Base-by-base conservation (phyloP, 768 basidiomycete species). In the Psilocybe azurescens region DNA sequence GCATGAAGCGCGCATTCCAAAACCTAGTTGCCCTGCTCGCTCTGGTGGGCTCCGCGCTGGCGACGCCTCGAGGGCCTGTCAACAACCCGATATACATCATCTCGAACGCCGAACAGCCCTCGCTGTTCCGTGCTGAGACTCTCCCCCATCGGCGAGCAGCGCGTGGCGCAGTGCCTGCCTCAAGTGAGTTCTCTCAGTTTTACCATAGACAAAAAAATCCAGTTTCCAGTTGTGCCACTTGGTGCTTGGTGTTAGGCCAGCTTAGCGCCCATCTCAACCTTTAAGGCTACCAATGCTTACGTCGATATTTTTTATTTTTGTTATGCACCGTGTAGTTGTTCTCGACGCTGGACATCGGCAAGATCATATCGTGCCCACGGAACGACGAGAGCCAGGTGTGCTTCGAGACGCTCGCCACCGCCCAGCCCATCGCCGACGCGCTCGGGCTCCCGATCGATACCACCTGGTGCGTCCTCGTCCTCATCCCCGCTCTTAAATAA, bases 41-140 rank as follows among this genome's bases (percentile, higher is more conserved):
- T 36, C 39, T 63, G 18, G 47, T 33, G 36, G 36, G 57, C 29
- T 38, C 30, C 2, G 63, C 56, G 32, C 10, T 36, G 18, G 54
- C 58, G 24, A 24, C 24, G 2, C 24, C 24, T 24, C 24, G 24
- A 24, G 24, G 24, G 24, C 24, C 24, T 20, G 53, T 70, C 32
- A 59, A 48, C 20, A 70, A 70, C 13, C 61, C 67, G 2, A 53
- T 70, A 28, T 73, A 66, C 49, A 67, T 72, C 51, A 70, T 74
- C 58, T 62, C 66, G 14, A 72, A 73, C 29, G 71, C 69, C 9
- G 69, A 72, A 41, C 65, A 65, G 30, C 72, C 72, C 5, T 72
- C 72, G 16, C 56, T 73, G 2, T 60, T 59, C 36, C 66, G 70
- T 16, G n/a, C 67, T 69, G 28, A 71, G 72, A 3, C 59, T 72